A percentile compares a stretch with the other conserved stretches of the same genome.
Evolutionary conservation across 2,329 filamentous ascomycete genomes (phyloP).

Genomic region (Trichoderma sp.): DNA sequence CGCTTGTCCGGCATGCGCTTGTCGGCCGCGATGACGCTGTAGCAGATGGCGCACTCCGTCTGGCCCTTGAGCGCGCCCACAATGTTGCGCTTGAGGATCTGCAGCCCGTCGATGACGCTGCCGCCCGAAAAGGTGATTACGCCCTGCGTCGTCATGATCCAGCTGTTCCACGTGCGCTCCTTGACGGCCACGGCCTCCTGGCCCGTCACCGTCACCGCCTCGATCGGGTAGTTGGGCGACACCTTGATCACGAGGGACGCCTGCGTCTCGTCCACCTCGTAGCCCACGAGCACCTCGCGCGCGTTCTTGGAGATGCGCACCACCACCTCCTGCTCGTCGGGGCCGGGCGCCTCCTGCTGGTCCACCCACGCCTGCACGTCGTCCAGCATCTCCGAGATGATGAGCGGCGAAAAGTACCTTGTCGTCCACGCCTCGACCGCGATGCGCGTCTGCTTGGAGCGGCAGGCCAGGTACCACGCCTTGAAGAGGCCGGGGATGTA

Average conservation of each 20-base stretch:
- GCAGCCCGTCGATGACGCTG: constrained; percentile 81
- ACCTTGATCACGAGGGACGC: constrained; percentile 82
- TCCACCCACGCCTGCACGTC: constrained; percentile 69
- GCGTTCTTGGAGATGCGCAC: constrained; percentile 73
- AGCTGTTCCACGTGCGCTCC: constrained; percentile 89
- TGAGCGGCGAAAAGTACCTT: constrained; percentile 74
- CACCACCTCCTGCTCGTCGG: constrained; percentile 58
- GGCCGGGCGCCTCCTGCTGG: constrained; percentile 51
- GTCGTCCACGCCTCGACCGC: constrained; percentile 84
- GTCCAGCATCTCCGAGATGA: constrained; percentile 66
- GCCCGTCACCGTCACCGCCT: constrained; percentile 73
- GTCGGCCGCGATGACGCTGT: constrained; percentile 87
- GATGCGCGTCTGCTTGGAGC: constrained; percentile 76
- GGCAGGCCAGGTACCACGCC: constrained; percentile 80
- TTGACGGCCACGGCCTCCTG: constrained; percentile 83
- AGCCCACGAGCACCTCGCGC: constrained; percentile 79
- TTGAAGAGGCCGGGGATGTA: constrained; percentile 79
- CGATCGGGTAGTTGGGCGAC: constrained; percentile 80
- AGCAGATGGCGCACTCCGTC: constrained; percentile 95
- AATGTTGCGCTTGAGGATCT: constrained; percentile 84
- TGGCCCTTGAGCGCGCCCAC: constrained; percentile 87
- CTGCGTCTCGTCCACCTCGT: constrained; percentile 83
- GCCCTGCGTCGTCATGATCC: constrained; percentile 85
- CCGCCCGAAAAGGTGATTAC: constrained; percentile 94
- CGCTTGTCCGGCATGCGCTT: constrained; percentile 89